Evolutionary conservation across 345 rosid genomes (phyloP), one percentile per base, ranked within the genome.

Genomic region (Brassica cretica): DNA sequence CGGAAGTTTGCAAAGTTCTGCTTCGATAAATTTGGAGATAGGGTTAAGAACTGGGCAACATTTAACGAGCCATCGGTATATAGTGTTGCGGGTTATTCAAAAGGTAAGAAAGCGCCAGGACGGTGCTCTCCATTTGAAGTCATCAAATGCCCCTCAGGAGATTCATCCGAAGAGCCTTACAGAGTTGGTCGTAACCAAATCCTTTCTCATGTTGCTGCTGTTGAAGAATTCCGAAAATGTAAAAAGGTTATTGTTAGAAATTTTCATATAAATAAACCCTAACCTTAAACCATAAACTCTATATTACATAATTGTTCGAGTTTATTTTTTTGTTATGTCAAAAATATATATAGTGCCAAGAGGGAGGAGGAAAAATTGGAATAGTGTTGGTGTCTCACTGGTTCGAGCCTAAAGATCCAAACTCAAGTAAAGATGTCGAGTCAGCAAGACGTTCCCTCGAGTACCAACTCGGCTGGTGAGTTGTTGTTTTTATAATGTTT

Each of bases 371-470:
- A 5, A 80, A 80, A 14, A 70, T 80, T 75, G 83, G 83, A 35
- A 80, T 80, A 37, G 79, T 75, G 41, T 56, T 75, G 67, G 72
- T 80, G 25, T 64, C 83, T 39, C 83, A 80, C 46, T 80, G 83
- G 83, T 80, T 64, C 37, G 76, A 74, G 71, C 80, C 83, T 55
- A 1, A 75, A 70, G 60, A 79, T 68, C 76, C 68, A 5, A 70
- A 70, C 2, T 74, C 68, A 10, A 24, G 24, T 14, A 19, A 70
- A 51, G 79, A 75, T 19, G 27, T 41, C 2, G 55, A 63, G 10
- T 76, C 84, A 6, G 84, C 82, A 1, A 64, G 35, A 44, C 68
- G 82, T 35, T 74, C 81, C 41, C 79, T 82, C n/a, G 82, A 82
- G 72, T 82, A 15, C 59, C 55, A 2, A 41, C 81, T 82, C 55